Conservation (phyloP, 2,329 filamentous ascomycete genomes). For the Cladosporium sp. region DNA sequence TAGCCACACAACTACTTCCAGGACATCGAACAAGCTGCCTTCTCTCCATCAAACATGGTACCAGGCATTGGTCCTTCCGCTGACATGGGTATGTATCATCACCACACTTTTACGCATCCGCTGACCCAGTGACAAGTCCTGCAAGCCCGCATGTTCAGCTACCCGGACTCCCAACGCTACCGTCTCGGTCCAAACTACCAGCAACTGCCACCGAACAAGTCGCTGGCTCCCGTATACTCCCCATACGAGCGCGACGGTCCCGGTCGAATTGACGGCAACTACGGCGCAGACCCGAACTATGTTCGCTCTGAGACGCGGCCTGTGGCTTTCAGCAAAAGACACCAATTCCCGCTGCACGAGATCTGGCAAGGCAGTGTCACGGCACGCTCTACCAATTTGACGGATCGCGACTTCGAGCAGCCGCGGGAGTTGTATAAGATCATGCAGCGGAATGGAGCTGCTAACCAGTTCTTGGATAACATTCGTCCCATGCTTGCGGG, state of each 20-base stretch:
- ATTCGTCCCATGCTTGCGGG: slow-evolving; percentile 12
- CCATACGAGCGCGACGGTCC: slow-evolving; percentile 44
- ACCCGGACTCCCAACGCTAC: slow-evolving; percentile 34
- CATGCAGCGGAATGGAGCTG: slow-evolving; percentile 32
- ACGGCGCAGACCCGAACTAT: slow-evolving; percentile 50
- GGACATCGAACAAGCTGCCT: slow-evolving; percentile 68
- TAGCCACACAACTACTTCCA: slow-evolving; percentile 61
- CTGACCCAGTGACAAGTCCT: slow-evolving; percentile 46
- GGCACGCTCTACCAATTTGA: slow-evolving; percentile 39
- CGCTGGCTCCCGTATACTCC: slow-evolving; percentile 23
- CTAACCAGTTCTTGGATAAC: slow-evolving; percentile 35
- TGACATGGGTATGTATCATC: slow-evolving; percentile 41
- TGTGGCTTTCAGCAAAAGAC: slow-evolving; percentile 24
- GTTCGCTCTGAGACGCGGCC: slow-evolving; percentile 36
- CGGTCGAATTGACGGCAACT: slow-evolving; percentile 43
- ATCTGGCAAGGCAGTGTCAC: slow-evolving; percentile 28
- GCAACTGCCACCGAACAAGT: slow-evolving; percentile 35
- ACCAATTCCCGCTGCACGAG: slow-evolving; percentile 25
- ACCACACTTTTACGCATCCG: background rate
- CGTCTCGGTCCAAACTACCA: slow-evolving; percentile 53
- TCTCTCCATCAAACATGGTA: slow-evolving; percentile 64
- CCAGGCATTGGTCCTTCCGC: slow-evolving; percentile 63
- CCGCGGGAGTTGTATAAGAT: slow-evolving; percentile 49
- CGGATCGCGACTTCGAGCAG: slow-evolving; percentile 54
- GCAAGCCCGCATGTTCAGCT: slow-evolving; percentile 63